Evolutionary conservation across 2,329 filamentous ascomycete genomes (phyloP), one percentile per base, ranked within the genome.

Genomic region (Hypoxylon sp.): DNA sequence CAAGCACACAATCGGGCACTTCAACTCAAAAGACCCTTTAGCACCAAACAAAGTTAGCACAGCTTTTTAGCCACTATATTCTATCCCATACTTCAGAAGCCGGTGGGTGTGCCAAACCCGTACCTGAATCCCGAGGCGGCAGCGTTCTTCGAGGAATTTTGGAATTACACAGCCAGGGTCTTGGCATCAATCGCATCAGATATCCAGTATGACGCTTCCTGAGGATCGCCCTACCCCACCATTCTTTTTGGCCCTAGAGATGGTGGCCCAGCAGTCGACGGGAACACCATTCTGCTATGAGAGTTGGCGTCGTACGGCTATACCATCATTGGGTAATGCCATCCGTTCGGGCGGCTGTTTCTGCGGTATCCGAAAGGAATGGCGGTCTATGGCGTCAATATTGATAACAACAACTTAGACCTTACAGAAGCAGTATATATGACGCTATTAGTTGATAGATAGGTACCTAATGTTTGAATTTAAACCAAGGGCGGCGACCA

Each of bases 281-380:
- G 62, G 5, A 69, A 65, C 21, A 75, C 71, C 2, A 70, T 69
- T 17, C 43, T 74, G 10, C 50, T 75, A 3, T 65, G 70, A 2
- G 73, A 74, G 21, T 45, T 73, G 5, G 69, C 61, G 0, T 72
- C 68, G 3, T 53, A 73, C 48, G 75, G 75, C 4, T 77, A 76
- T 49, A 65, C 63, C 6, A 64, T 77, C 11, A 67, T 74, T 23
- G 74, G 72, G 7, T 45, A 75, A 14, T 74, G 77, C 19, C 75
- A 77, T 36, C 67, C 73, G 1, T 75, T 68, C 13, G 74, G 76
- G 62, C 75, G 76, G 62, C 74, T 75, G 0, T 77, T 74, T 55
- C 32, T 77, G 10, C 65, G 69, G 5, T 77, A 65, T 6, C 74
- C 75, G 2, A 76, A 77, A 17, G 74, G 75, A 5, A 76, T 74